Evolutionary conservation across 169 alveolate species (phyloP).

Genomic region (Plasmodium vivax): DNA sequence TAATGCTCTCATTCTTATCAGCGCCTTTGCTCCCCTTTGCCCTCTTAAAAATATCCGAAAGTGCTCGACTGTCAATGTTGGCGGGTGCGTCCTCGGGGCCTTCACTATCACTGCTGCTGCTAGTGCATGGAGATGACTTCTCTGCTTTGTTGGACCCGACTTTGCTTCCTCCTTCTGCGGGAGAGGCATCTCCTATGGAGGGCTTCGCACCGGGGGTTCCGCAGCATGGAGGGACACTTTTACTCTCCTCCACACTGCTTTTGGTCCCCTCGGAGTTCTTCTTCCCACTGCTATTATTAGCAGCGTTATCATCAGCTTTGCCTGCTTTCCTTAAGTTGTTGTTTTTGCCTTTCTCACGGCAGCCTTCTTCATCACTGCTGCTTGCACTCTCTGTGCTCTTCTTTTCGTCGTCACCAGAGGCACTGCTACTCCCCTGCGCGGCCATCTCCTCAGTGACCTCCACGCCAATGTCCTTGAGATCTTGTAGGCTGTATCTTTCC

Average conservation of each 20-base stretch:
- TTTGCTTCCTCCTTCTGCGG: not conserved
- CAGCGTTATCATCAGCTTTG: not conserved
- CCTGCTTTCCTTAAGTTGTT: not conserved
- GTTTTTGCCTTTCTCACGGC: not conserved
- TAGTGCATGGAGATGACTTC: not conserved
- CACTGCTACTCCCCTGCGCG: not conserved
- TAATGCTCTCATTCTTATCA: not conserved
- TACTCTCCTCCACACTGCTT: not conserved
- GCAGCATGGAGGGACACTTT: not conserved
- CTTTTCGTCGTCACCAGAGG: not conserved
- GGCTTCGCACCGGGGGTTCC: not conserved
- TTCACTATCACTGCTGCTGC: not conserved
- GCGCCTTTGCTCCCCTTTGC: not conserved
- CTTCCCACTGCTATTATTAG: not conserved
- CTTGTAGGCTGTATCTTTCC: constrained; percentile 25
- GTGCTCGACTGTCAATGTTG: not conserved
- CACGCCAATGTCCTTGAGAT: constrained; percentile 27
- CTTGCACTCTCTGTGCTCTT: not conserved
- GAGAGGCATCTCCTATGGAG: not conserved
- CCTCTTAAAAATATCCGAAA: not conserved
- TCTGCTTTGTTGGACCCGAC: not conserved
- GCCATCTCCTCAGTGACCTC: not conserved
- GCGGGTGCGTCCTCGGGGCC: not conserved
- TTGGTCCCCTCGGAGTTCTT: not conserved
- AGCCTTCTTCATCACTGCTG: not conserved